Evolutionary conservation across 2,329 filamentous ascomycete species (phyloP).

Genomic region (Verruconis gallopava): DNA sequence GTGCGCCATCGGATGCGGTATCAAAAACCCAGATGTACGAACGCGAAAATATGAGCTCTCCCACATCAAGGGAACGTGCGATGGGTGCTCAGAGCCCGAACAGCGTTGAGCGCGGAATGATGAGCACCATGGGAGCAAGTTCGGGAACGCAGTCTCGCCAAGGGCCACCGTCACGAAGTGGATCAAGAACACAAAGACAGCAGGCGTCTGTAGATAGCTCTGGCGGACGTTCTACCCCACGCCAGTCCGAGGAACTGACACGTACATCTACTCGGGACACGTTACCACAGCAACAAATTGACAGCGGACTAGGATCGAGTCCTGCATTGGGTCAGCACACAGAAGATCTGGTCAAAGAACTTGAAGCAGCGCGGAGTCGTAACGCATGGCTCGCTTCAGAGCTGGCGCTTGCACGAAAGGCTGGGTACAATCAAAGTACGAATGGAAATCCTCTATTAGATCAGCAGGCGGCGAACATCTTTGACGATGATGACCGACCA

Average conservation of each 20-base stretch:
- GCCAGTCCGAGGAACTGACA: slow-evolving; percentile 20
- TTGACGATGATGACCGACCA: slow-evolving; percentile 84
- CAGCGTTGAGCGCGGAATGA: background rate
- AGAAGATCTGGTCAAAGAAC: slow-evolving; percentile 68
- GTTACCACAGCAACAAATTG: slow-evolving; percentile 28
- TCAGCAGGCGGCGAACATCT: slow-evolving; percentile 60
- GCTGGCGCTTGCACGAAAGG: slow-evolving; percentile 77
- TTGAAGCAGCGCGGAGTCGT: slow-evolving; percentile 70
- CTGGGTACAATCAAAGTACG: slow-evolving; percentile 63
- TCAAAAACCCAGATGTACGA: slow-evolving; percentile 33
- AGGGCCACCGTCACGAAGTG: slow-evolving; percentile 18
- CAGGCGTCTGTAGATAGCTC: slow-evolving; percentile 55
- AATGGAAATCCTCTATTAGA: slow-evolving; percentile 56
- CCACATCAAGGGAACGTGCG: slow-evolving; percentile 22
- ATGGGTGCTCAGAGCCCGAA: background rate
- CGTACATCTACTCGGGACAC: slow-evolving; percentile 1
- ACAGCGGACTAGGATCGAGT: slow-evolving; percentile 47
- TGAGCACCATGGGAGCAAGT: background rate
- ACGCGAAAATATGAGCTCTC: slow-evolving; percentile 29
- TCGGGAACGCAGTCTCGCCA: background rate
- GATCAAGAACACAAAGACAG: slow-evolving; percentile 25
- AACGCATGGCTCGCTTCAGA: slow-evolving; percentile 98
- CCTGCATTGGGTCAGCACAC: slow-evolving; percentile 51
- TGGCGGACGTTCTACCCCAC: slow-evolving; percentile 21
- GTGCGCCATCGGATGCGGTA: slow-evolving; percentile 26